Base-by-base conservation (phyloP, 176 grass and related monocot genomes). In the Carex myosuroides region DNA sequence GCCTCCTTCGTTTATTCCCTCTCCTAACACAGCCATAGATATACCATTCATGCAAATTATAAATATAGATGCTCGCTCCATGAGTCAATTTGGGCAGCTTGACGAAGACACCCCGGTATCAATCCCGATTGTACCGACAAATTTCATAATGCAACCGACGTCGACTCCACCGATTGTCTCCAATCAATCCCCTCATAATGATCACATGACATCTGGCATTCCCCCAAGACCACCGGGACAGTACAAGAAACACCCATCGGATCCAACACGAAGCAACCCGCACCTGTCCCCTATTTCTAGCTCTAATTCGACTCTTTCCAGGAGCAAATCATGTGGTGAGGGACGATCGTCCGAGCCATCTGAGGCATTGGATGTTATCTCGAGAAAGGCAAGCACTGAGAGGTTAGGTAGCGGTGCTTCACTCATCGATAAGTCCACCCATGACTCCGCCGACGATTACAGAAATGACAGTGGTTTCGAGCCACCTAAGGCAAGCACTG, bases 81-180 rank as follows among this genome's bases (percentile, higher is more conserved):
- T 94, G 12, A 85, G 84, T 0, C 88, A 89, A 56, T 87, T 87
- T 58, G 85, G 89, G 83, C 54, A 80, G 17, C 53, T 95, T 81
- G 62, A 94, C 84, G 81, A 87, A 74, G 93, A 95, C 14, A 33
- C 66, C 32, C 93, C 90, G 2, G 76, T 95, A 37, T 76, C 78
- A 17, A 95, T 95, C 82, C 88, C 93, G 30, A 64, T 83, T 52
- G 90, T 95, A 69, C 86, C 88, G 37, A 74, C 81, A 56, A 59
- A 85, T 20, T 56, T 42, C 71, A 44, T 84, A 5, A 46, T 60
- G 29, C 85, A 72, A 5, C 20, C 41, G 4, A 6, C 24, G 60
- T 48, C 13, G 37, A 5, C 37, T 13, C 68, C 10, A 17, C 53
- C 17, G 9, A 60, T 79, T 55, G 63, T 61, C 59, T 61, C 59